Base-by-base conservation (phyloP, 257 asterid genomes). In the Jasminum sambac region DNA sequence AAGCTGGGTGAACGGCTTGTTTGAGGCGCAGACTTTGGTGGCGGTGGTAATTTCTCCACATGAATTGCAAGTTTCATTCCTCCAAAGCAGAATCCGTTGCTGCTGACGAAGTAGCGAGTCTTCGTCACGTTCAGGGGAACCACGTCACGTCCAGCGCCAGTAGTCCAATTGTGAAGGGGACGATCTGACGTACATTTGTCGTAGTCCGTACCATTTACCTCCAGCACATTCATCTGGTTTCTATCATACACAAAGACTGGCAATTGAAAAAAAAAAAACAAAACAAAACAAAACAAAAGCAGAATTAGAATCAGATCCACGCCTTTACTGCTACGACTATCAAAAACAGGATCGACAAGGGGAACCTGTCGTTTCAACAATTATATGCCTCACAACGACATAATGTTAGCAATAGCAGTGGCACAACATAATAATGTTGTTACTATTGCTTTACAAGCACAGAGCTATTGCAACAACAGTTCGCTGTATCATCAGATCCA, bases 101-200 rank as follows among this genome's bases (percentile, higher is more conserved):
- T 92, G 11, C 98, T 91, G 30, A 90, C 82, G 88, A 95, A 89
- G 44, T 95, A 95, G 77, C 71, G 84, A 16, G 86, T 79, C 63
- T 64, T 85, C 0, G 97, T 95, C 72, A 80, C 80, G 34, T 91
- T 95, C 42, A 91, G 96, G 0, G 90, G 97, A 74, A 91, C 96
- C 68, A 95, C 96, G n/a, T 95, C 99, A 52, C 97, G 75, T 36
- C 98, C 98, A 0, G 93, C 96, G 8, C 96, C 96, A 0, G 88
- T 86, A 5, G 96, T 94, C 87, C 89, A 91, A 66, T 89, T 91
- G 84, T 87, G 97, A 62, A 86, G 76, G 0, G 84, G 84, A 26
- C 83, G 85, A 5, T 86, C 90, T 3, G 90, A 66, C 69, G 58
- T 85, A 92, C 98, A 95, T 7, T 9, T 76, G 30, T 80, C 95